Evolutionary conservation across 208 protist genomes (phyloP).

Genomic region (Leishmania tropica): DNA sequence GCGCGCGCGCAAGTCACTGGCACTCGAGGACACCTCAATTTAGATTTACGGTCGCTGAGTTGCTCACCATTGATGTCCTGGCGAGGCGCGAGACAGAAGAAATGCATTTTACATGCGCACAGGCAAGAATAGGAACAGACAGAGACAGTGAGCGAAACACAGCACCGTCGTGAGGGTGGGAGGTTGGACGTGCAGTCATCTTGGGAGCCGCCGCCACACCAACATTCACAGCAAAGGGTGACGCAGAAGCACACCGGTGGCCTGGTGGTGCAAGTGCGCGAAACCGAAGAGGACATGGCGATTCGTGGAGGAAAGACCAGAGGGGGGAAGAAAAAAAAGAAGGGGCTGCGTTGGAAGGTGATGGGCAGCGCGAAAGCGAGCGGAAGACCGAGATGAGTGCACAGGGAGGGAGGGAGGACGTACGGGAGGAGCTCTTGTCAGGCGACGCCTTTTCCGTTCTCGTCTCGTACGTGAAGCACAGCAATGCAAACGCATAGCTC

Average conservation of each 20-base stretch:
- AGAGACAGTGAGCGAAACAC: not conserved
- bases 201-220: not conserved
- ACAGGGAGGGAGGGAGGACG: not conserved
- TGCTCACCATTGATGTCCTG: not conserved
- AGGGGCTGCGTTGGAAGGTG: not conserved
- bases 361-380: not conserved
- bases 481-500: not conserved
- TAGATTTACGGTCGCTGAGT: not conserved
- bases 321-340: too few species aligned
- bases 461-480: not conserved
- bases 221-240: not conserved
- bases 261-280: not conserved
- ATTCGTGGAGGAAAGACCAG: too few species aligned
- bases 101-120: not conserved
- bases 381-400: too few species aligned
- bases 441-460: not conserved
- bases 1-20: not conserved
- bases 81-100: not conserved
- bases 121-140: not conserved
- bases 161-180: not conserved
- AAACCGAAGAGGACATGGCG: not conserved
- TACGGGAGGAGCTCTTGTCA: not conserved
- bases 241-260: not conserved
- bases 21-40: not conserved
- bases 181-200: not conserved